Conservation (phyloP, 1,284 basidiomycete species). For the Ceratobasidium sp. region DNA sequence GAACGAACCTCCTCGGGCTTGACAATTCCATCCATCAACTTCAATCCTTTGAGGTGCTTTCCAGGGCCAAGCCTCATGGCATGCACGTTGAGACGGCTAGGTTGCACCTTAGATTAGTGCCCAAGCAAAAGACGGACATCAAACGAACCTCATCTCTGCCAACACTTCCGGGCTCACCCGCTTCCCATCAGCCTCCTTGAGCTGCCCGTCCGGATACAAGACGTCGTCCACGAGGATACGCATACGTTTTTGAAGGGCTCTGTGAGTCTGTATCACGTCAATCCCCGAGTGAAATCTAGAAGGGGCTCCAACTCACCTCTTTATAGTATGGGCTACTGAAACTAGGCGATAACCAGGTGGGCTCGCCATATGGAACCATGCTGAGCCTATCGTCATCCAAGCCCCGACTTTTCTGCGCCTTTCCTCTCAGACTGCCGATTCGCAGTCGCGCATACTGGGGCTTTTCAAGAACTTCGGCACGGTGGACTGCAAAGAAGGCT, state of each 20-base stretch:
- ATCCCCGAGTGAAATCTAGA: neutral
- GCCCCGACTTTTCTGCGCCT: constrained; percentile 40
- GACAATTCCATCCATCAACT: constrained; percentile 81
- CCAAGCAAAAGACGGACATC: neutral
- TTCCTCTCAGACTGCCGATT: constrained; percentile 54
- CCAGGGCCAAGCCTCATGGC: constrained; percentile 65
- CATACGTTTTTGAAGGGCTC: constrained; percentile 46
- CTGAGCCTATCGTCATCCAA: constrained; percentile 44
- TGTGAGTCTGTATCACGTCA: constrained; percentile 42
- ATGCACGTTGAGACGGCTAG: constrained; percentile 53
- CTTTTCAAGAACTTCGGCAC: constrained; percentile 57
- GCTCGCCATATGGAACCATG: constrained; percentile 60
- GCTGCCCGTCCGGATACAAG: constrained; percentile 49
- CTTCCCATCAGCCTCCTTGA: constrained; percentile 43
- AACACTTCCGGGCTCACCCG: constrained; percentile 49
- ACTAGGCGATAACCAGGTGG: constrained; percentile 56
- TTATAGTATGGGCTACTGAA: constrained; percentile 61
- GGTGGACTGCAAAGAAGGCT: constrained; percentile 60
- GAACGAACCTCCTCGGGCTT: constrained; percentile 84
- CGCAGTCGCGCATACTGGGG: constrained; percentile 53
- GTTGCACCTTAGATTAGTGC: neutral
- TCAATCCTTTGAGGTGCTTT: constrained; percentile 80
- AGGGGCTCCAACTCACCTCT: constrained; percentile 44
- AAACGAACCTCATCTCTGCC: constrained; percentile 51
- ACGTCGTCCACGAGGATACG: constrained; percentile 54